Conservation (phyloP, 1,139 yeast species). For the Candida neerlandica region DNA sequence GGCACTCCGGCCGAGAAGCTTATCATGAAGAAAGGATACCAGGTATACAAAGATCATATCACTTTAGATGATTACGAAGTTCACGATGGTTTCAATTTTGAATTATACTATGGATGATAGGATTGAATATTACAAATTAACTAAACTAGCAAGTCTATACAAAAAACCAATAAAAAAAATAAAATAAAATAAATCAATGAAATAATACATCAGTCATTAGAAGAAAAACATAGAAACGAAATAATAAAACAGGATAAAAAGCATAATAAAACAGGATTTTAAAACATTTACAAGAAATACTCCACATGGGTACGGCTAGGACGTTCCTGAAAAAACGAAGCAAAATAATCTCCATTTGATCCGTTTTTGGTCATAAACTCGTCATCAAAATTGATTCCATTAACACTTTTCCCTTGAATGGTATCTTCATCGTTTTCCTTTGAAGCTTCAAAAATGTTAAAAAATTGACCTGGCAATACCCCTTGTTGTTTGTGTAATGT, state of each 20-base stretch:
- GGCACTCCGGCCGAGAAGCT: constrained; percentile 72
- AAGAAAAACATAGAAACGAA: background rate
- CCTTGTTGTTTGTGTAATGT: constrained; percentile 20
- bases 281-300: constrained; percentile 57
- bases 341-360: constrained; percentile 20
- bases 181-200: background rate
- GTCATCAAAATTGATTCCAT: constrained; percentile 30
- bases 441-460: constrained; percentile 95
- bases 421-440: constrained; percentile 74
- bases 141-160: constrained; percentile 1
- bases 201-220: constrained; percentile 3
- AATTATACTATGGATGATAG: constrained; percentile 67
- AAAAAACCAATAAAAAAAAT: background rate
- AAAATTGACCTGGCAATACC: constrained; percentile 54
- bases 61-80: constrained; percentile 90
- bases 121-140: constrained; percentile 9
- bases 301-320: constrained; percentile 57
- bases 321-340: constrained; percentile 24
- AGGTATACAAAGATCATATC: constrained; percentile 84
- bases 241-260: background rate
- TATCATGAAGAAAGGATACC: constrained; percentile 75
- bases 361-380: constrained; percentile 8
- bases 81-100: constrained; percentile 86
- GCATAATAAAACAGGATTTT: too few species aligned
- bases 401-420: constrained; percentile 42